Evolutionary conservation across 2,329 filamentous ascomycete genomes (phyloP), one percentile per base, ranked within the genome.

Genomic region (Ceratocystis alfenasii): DNA sequence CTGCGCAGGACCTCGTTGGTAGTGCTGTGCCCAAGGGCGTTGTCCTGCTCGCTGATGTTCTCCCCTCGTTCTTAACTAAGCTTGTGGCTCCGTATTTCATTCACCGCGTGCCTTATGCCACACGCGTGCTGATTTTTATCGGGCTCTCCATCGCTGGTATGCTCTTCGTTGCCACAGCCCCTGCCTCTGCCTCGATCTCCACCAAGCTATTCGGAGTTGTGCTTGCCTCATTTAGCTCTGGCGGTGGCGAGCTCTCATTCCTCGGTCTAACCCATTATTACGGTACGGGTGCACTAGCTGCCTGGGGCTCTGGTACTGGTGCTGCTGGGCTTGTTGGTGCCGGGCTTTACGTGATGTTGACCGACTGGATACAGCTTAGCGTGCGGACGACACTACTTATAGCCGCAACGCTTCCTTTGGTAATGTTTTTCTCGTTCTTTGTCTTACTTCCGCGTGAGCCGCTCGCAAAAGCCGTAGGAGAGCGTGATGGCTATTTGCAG

Each of bases 1-100:
- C 94, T 45, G 94, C 94, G 2, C 88, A 96, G 72, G 94, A 99
- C 73, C 88, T 99, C 68, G 94, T 97, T 71, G 93, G 93, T 45
- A 87, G 89, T 41, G 36, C 46, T 36, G 81, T 96, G 1, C 94
- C 94, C 62, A 97, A 97, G 75, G 90, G 89, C 71, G 83, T 95
- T 66, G 93, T 99, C 65, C 86, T 97, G 65, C 88, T 97, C 69
- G 91, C 91, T 74, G 91, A 96, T 74, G 90, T 97, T 65, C 79
- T 95, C 25, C 94, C 94, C 1, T 91, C 89, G 10, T 95, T 99
- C 76, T 75, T 89, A 65, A 89, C 88, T 63, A 97, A 97, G 75
- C 82, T 97, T 62, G 78, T 90, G 72, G 90, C 90, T 0, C 94
- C 94, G 0, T 96, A 97, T 79, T 93, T 95, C 71, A 96, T 97